A percentile compares a stretch with the other conserved stretches of the same genome.
Conservation (phyloP, 192 early-diverging fungal genomes). For the Gamsiella multidivaricata region DNA sequence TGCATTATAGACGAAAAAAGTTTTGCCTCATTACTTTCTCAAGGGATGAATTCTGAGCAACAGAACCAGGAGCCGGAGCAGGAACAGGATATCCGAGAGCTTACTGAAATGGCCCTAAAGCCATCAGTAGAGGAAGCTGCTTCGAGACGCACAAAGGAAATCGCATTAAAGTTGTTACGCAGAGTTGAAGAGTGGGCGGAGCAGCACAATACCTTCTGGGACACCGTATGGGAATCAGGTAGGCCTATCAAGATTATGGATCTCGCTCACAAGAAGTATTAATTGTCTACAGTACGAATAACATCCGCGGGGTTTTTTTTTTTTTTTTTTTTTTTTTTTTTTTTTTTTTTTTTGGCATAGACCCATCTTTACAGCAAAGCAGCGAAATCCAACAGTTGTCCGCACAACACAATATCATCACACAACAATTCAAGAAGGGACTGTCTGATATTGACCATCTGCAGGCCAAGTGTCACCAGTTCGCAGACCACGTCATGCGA, state of each 20-base stretch:
- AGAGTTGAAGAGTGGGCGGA: slow-evolving; percentile 19
- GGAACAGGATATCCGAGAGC: slow-evolving; percentile 18
- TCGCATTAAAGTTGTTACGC: slow-evolving; percentile 15
- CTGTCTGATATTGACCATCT: slow-evolving; percentile 26
- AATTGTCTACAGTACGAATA: no score
- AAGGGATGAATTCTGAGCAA: background rate
- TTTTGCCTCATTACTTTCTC: slow-evolving; percentile 10
- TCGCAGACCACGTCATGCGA: slow-evolving; percentile 16
- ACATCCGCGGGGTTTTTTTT: no score
- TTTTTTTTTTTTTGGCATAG: background rate
- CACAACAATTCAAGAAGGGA: slow-evolving; percentile 17
- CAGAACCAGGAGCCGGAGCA: background rate
- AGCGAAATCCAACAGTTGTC: slow-evolving; percentile 9
- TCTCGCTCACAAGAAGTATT: no score
- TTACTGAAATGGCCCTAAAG: slow-evolving; percentile 12
- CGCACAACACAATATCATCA: slow-evolving; percentile 1
- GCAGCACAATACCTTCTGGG: slow-evolving; percentile 24
- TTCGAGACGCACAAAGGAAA: slow-evolving; percentile 8
- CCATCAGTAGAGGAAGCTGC: background rate
- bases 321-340: background rate
- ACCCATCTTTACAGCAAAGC: background rate
- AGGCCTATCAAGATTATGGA: background rate
- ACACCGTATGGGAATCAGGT: slow-evolving; percentile 5
- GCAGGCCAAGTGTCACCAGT: slow-evolving; percentile 27
- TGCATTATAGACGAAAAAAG: slow-evolving; percentile 12